Conservation (phyloP, 2,329 filamentous ascomycete species). For the Camptophora hylomeconis region DNA sequence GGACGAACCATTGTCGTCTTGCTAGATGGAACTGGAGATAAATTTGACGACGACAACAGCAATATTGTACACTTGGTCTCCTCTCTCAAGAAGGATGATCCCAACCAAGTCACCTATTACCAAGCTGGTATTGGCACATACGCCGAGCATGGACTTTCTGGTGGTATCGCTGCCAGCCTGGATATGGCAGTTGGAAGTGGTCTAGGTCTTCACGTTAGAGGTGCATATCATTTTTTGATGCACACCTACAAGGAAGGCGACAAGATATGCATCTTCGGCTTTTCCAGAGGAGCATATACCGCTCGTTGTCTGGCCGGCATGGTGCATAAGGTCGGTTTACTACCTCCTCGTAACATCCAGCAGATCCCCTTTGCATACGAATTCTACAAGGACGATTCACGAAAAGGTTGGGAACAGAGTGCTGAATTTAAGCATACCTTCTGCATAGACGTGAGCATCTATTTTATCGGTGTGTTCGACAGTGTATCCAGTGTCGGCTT, state of each 20-base stretch:
- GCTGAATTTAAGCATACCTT: constrained; percentile 33
- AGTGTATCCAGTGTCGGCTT: constrained; percentile 37
- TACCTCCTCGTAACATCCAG: constrained; percentile 28
- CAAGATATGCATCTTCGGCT: constrained; percentile 43
- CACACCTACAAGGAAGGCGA: constrained; percentile 38
- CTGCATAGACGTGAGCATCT: constrained; percentile 29
- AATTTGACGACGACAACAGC: constrained; percentile 32
- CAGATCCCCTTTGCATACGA: constrained; percentile 32
- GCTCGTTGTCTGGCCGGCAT: constrained; percentile 42
- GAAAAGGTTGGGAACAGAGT: constrained; percentile 28
- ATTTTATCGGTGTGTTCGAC: constrained; percentile 45
- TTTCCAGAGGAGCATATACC: constrained; percentile 40
- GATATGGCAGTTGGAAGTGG: constrained; percentile 33
- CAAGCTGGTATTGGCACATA: constrained; percentile 36
- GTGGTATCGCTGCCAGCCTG: constrained; percentile 26
- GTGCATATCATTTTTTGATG: constrained; percentile 43
- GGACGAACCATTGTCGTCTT: constrained; percentile 27
- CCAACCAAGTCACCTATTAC: constrained; percentile 26
- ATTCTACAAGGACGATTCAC: constrained; percentile 30
- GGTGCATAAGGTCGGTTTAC: constrained; percentile 35
- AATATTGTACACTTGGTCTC: constrained; percentile 33
- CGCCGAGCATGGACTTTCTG: constrained; percentile 22
- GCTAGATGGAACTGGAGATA: constrained; percentile 33
- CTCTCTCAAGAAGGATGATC: constrained; percentile 31
- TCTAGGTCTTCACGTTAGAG: constrained; percentile 36